A percentile compares a stretch with the other conserved stretches of the same genome.
Evolutionary conservation across 148 eudicot genomes (phyloP).

Genomic region (Rhododendron williamsianum): DNA sequence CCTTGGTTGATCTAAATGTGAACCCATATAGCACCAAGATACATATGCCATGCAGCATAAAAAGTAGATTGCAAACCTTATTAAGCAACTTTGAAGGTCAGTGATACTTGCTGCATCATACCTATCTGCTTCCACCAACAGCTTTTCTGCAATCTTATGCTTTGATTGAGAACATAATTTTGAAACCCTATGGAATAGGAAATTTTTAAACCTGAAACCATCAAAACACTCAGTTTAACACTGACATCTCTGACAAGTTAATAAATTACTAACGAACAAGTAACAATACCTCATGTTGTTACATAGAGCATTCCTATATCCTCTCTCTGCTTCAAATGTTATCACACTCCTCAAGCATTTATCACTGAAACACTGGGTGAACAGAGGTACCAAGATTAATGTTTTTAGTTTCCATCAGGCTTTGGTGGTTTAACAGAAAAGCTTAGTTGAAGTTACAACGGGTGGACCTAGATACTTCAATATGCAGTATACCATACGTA

Average conservation of each 20-base stretch:
- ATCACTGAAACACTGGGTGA: slow-evolving; percentile 39
- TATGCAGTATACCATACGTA: neutral
- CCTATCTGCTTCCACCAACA: slow-evolving; percentile 42
- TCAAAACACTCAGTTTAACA: slow-evolving; percentile 9
- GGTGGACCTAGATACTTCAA: neutral
- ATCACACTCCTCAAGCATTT: slow-evolving; percentile 51
- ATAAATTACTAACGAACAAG: neutral
- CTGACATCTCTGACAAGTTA: neutral
- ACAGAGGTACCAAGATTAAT: slow-evolving; percentile 3
- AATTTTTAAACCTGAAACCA: slow-evolving; percentile 49
- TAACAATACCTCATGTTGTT: slow-evolving; percentile 53
- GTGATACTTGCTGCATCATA: slow-evolving; percentile 34
- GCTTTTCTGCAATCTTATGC: slow-evolving; percentile 50
- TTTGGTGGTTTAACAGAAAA: slow-evolving; percentile 2
- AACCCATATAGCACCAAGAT: neutral
- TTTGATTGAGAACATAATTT: slow-evolving; percentile 56
- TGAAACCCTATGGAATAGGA: slow-evolving; percentile 39
- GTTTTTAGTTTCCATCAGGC: neutral
- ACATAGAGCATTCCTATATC: slow-evolving; percentile 36
- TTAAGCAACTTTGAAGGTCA: slow-evolving; percentile 35
- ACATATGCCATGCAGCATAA: neutral
- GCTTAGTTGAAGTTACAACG: neutral
- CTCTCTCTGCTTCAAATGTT: slow-evolving; percentile 44
- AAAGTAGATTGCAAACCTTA: slow-evolving; percentile 30
- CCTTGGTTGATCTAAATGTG: neutral